Evolutionary conservation across 2,329 filamentous ascomycete genomes (phyloP).

Genomic region (Fusarium buharicum): DNA sequence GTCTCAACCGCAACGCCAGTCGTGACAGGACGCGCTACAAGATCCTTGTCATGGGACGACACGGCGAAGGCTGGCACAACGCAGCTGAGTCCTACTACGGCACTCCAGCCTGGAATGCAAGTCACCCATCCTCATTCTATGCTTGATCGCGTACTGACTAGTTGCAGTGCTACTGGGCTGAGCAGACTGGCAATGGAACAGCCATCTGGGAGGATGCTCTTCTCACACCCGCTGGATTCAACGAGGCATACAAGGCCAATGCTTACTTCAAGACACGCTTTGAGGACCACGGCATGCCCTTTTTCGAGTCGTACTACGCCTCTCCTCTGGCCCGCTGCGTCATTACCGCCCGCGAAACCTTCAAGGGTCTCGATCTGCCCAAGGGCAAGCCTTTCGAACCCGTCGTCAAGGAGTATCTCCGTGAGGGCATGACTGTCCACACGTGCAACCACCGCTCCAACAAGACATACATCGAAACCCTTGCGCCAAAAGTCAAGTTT

Average conservation of each 20-base stretch:
- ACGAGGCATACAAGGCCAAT: slow-evolving; percentile 68
- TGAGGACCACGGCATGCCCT: slow-evolving; percentile 63
- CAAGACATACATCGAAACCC: slow-evolving; percentile 61
- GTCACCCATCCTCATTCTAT: slow-evolving; percentile 36
- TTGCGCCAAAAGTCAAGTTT: slow-evolving; percentile 65
- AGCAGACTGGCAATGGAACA: slow-evolving; percentile 68
- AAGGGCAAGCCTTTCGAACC: slow-evolving; percentile 63
- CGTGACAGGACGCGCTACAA: slow-evolving; percentile 66
- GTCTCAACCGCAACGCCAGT: slow-evolving; percentile 61
- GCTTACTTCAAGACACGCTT: slow-evolving; percentile 68
- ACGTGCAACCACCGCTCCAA: slow-evolving; percentile 73
- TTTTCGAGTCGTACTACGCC: slow-evolving; percentile 72
- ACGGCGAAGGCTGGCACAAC: slow-evolving; percentile 75
- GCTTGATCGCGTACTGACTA: not conserved
- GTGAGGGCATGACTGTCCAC: slow-evolving; percentile 74
- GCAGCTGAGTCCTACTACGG: slow-evolving; percentile 73
- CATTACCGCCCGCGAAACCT: slow-evolving; percentile 71
- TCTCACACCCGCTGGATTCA: slow-evolving; percentile 66
- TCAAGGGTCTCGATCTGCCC: slow-evolving; percentile 63
- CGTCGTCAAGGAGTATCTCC: slow-evolving; percentile 70
- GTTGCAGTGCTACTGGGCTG: slow-evolving; percentile 70
- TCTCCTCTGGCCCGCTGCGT: slow-evolving; percentile 72
- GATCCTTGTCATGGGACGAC: slow-evolving; percentile 74
- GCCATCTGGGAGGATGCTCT: slow-evolving; percentile 71
- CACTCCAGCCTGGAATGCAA: slow-evolving; percentile 74